phyloP scores from a whole-genome alignment of 768 basidiomycete genomes.

The Tricholoma terreum region DNA sequence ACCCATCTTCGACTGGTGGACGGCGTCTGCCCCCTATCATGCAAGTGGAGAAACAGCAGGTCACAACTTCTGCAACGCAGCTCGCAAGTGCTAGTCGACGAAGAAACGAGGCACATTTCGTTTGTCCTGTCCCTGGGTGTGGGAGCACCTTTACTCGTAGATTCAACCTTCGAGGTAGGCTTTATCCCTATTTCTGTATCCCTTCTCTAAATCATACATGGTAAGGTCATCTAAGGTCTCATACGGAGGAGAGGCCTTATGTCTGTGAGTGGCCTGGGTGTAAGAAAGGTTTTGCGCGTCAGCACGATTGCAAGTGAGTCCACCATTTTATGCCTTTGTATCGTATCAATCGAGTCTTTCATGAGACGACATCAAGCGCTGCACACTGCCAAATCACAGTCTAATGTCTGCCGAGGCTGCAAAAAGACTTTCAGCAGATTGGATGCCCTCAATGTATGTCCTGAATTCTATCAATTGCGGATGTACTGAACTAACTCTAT shows the following conservation, averaged over 20 bases:
- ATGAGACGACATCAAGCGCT: constrained; percentile 81
- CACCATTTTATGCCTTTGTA: constrained; percentile 2
- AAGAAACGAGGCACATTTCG: constrained; percentile 88
- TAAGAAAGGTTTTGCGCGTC: constrained; percentile 91
- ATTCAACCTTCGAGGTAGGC: constrained; percentile 79
- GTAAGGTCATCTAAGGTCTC: constrained; percentile 88
- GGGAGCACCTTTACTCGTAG: constrained; percentile 96
- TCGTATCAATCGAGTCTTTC: constrained; percentile 1
- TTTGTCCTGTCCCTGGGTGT: constrained; percentile 93
- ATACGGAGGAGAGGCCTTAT: constrained; percentile 94
- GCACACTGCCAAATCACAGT: constrained; percentile 78
- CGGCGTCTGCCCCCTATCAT: constrained; percentile 75
- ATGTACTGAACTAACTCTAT: constrained; percentile 13
- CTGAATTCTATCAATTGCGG: constrained; percentile 15
- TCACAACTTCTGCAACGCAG: constrained; percentile 92
- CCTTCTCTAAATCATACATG: constrained; percentile 6
- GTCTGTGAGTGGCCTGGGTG: constrained; percentile 93
- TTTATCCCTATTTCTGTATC: neutral
- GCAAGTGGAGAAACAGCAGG: constrained; percentile 91
- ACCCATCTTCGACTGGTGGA: constrained; percentile 49
- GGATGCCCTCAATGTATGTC: constrained; percentile 90
- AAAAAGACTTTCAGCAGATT: constrained; percentile 92
- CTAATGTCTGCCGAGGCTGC: constrained; percentile 87
- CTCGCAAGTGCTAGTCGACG: constrained; percentile 86
- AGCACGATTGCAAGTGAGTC: constrained; percentile 95